phyloP scores from a whole-genome alignment of 768 basidiomycete genomes.

The Phylloporus sp. region DNA sequence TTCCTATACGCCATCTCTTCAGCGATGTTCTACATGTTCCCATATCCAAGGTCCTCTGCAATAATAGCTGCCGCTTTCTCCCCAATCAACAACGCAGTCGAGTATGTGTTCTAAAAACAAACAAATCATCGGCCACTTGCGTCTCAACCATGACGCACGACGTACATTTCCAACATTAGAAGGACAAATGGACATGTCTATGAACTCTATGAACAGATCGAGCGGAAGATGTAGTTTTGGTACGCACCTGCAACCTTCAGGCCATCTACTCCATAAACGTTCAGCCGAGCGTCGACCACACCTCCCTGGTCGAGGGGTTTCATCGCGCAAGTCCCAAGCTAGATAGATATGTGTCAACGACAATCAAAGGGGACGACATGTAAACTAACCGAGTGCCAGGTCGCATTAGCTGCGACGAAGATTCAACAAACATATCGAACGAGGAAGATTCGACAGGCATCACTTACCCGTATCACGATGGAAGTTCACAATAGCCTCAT shows the following conservation, averaged over 20 bases:
- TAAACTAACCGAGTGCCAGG: not conserved
- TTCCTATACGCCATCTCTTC: too few relatives aligned
- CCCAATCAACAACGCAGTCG: slow-evolving; percentile 44
- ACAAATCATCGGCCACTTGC: not conserved
- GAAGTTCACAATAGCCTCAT: slow-evolving; percentile 28
- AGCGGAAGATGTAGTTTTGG: too few relatives aligned
- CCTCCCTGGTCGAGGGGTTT: slow-evolving; percentile 33
- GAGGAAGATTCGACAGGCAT: not conserved
- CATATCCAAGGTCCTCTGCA: slow-evolving; percentile 53
- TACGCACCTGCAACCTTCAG: slow-evolving; percentile 17
- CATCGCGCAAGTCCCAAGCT: slow-evolving; percentile 70
- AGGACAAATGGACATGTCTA: slow-evolving; percentile 33
- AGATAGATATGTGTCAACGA: not conserved
- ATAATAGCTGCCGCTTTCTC: slow-evolving; percentile 63
- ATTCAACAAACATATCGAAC: not conserved
- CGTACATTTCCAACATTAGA: slow-evolving; percentile 6
- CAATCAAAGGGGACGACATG: not conserved
- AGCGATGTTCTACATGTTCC: too few relatives aligned
- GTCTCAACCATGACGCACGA: too few relatives aligned
- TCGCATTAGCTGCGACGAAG: not conserved
- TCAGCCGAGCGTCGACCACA: slow-evolving; percentile 12
- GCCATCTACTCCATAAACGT: slow-evolving; percentile 12
- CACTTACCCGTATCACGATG: slow-evolving; percentile 5
- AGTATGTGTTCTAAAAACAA: slow-evolving; percentile 40
- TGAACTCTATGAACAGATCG: not conserved